phyloP scores from a whole-genome alignment of 345 rosid genomes.

The Sonneratia caseolaris region DNA sequence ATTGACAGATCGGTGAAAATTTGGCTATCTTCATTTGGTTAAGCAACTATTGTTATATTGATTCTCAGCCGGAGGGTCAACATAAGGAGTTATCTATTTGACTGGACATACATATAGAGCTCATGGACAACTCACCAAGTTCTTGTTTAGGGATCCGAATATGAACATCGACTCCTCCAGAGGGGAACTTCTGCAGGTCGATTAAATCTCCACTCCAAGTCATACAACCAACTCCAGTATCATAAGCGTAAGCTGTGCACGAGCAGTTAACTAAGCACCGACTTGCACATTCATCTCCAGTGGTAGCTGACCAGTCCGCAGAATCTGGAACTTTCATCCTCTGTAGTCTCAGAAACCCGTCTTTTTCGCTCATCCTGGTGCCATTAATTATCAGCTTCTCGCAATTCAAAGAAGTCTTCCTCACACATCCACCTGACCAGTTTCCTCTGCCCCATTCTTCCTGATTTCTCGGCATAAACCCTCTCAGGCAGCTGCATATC shows the following conservation, averaged over 20 bases:
- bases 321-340: constrained; percentile 12
- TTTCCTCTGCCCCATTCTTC: constrained; percentile 14
- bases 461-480: neutral
- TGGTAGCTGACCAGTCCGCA: neutral
- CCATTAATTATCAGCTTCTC: neutral
- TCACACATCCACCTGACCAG: constrained; percentile 23
- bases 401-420: neutral
- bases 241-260: constrained; percentile 16
- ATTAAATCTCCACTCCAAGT: constrained; percentile 12
- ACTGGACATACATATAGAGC: no score
- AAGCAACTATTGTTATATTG: neutral
- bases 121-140: constrained; percentile 8
- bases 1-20: neutral
- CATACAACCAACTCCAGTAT: constrained; percentile 13
- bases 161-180: constrained; percentile 10
- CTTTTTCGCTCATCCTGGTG: constrained; percentile 11
- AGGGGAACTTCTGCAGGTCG: constrained; percentile 7
- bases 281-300: constrained; percentile 9
- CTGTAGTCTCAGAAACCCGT: constrained; percentile 11
- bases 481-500: constrained; percentile 1
- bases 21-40: neutral
- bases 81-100: no score
- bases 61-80: neutral
- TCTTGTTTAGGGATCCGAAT: constrained; percentile 12
- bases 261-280: constrained; percentile 25